These are phyloP conservation scores for Penicillium coffeae DNA, from an alignment of 495 filamentous ascomycete species.

Conservation along the genomic window DNA sequence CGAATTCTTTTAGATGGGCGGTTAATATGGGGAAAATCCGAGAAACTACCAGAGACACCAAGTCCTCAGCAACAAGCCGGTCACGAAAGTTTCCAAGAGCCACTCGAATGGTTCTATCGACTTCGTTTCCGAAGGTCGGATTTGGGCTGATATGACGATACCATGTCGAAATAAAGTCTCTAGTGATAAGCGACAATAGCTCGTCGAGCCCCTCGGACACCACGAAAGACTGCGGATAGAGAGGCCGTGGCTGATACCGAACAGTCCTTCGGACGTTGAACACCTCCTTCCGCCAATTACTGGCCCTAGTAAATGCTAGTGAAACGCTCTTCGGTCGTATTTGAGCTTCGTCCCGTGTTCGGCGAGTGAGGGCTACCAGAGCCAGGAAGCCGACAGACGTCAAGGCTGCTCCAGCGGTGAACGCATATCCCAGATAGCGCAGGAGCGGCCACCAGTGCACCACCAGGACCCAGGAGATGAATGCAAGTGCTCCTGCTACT, in stretches of 20 bases:
- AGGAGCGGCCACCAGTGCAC: slow-evolving; percentile 75
- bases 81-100: slow-evolving; percentile 69
- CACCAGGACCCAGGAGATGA: slow-evolving; percentile 81
- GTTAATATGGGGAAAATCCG: slow-evolving; percentile 85
- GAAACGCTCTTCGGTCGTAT: slow-evolving; percentile 25
- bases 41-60: slow-evolving; percentile 75
- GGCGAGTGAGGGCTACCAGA: slow-evolving; percentile 59
- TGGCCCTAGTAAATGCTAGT: slow-evolving; percentile 58
- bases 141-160: slow-evolving; percentile 81
- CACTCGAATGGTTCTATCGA: slow-evolving; percentile 72
- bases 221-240: slow-evolving; percentile 74
- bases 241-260: slow-evolving; percentile 50
- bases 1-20: slow-evolving; percentile 85
- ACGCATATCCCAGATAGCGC: slow-evolving; percentile 76
- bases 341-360: slow-evolving; percentile 34
- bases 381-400: slow-evolving; percentile 49
- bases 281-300: slow-evolving; percentile 66
- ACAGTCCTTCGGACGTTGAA: slow-evolving; percentile 51
- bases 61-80: slow-evolving; percentile 65
- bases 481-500: slow-evolving; percentile 63
- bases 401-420: slow-evolving; percentile 60
- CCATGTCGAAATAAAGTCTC: slow-evolving; percentile 88
- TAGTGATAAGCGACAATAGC: slow-evolving; percentile 68
- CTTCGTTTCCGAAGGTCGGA: slow-evolving; percentile 74
- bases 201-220: slow-evolving; percentile 80